Evolutionary conservation across 2,329 filamentous ascomycete species (phyloP).

Genomic region (Penicillium hordei): DNA sequence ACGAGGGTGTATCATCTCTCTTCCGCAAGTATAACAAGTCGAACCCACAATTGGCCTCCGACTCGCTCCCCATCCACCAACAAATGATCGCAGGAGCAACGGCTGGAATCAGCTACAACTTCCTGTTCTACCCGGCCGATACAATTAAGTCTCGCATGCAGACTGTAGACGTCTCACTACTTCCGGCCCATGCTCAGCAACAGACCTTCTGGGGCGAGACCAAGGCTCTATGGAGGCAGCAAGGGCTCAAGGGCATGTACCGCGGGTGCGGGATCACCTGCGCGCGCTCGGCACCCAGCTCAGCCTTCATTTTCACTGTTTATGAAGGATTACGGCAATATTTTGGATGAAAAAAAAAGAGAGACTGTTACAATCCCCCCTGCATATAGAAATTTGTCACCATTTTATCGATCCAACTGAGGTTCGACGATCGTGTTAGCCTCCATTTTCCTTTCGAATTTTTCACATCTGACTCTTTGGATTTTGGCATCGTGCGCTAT

Average conservation of each 20-base stretch:
- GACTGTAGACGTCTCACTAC: conserved; percentile 65
- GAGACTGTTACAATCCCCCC: background rate
- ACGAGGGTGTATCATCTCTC: conserved; percentile 73
- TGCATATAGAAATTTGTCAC: conserved; percentile 13
- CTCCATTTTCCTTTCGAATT: background rate
- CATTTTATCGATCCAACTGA: background rate
- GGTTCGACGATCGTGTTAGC: background rate
- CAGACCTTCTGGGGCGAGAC: conserved; percentile 73
- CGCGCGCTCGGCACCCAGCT: conserved; percentile 82
- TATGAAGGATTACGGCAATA: conserved; percentile 80
- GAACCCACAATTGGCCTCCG: conserved; percentile 31
- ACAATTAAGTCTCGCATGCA: conserved; percentile 98
- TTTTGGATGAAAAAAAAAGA: conserved; percentile 46
- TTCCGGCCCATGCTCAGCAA: conserved; percentile 48
- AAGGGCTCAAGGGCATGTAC: conserved; percentile 83
- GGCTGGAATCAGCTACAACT: conserved; percentile 93
- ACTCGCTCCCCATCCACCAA: conserved; percentile 74
- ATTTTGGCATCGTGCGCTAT: conserved; percentile 11
- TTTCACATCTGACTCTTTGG: background rate
- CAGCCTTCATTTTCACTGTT: conserved; percentile 96
- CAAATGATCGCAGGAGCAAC: conserved; percentile 83
- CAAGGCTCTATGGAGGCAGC: conserved; percentile 72
- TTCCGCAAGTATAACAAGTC: conserved; percentile 57
- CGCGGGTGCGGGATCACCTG: conserved; percentile 94
- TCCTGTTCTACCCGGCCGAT: conserved; percentile 94